These are phyloP conservation scores for Grifola frondosa DNA, from an alignment of 1,284 basidiomycete genomes.

Conservation along the genomic window DNA sequence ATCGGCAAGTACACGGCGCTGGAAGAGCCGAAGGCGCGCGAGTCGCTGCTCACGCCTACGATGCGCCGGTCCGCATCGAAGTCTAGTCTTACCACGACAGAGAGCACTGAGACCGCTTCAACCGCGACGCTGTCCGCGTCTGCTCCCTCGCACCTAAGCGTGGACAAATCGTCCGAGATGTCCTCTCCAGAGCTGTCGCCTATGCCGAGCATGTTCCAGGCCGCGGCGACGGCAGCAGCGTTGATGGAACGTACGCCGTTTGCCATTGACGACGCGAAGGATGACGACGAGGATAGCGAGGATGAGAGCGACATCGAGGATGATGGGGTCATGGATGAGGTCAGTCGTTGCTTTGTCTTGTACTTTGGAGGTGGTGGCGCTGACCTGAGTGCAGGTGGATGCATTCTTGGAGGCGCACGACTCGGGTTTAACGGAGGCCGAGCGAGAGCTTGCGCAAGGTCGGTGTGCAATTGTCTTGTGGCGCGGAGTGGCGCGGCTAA, in stretches of 20 bases:
- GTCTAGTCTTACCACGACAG: constrained; percentile 43
- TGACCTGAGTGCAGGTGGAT: constrained; percentile 62
- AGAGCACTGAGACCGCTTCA: constrained; percentile 14
- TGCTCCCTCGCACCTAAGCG: constrained; percentile 22
- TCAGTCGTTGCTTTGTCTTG: constrained; percentile 29
- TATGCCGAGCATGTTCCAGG: constrained; percentile 56
- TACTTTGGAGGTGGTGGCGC: neutral
- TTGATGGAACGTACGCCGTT: constrained; percentile 90
- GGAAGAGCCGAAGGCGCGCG: constrained; percentile 85
- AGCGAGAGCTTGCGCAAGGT: constrained; percentile 83
- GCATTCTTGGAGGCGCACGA: constrained; percentile 92
- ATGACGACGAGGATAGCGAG: constrained; percentile 71
- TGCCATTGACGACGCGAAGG: constrained; percentile 89
- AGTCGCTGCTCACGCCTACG: constrained; percentile 75
- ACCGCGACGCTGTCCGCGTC: constrained; percentile 12
- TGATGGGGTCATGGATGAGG: constrained; percentile 88
- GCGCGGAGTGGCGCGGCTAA: neutral
- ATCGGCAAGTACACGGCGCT: constrained; percentile 83
- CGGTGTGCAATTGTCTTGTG: constrained; percentile 4
- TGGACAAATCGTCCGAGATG: constrained; percentile 16
- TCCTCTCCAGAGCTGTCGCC: constrained; percentile 44
- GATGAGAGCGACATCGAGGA: constrained; percentile 54
- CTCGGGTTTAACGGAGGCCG: constrained; percentile 80
- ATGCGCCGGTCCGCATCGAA: constrained; percentile 61
- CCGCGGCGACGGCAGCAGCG: constrained; percentile 73